Base-by-base conservation (phyloP, 352 stramenopile genomes). In the Phytophthora uliginosa region DNA sequence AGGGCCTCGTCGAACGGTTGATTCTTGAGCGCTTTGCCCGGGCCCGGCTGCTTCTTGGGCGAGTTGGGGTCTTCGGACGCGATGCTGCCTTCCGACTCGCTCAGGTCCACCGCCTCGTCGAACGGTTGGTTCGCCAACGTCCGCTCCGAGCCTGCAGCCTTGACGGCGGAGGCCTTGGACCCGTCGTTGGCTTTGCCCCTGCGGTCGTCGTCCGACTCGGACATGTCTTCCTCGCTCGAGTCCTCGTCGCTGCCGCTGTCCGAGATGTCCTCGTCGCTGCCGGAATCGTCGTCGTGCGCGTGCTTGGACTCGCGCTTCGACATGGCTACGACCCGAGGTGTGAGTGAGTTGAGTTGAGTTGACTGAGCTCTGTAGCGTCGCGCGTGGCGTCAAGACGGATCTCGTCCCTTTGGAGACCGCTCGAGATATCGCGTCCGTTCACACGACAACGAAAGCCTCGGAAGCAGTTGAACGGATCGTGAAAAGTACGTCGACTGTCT, bases 81-180 rank as follows among this genome's bases (percentile, higher is more conserved):
- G 53, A 81, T 69, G 59, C 83, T 89, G 52, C 77, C 81, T 55
- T 95, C 86, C 3, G 90, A 97, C 69, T 96, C 90, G 59, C 90
- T 97, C 57, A 97, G 74, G 54, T 97, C 90, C n/a, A 97, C 66
- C 12, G 88, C 84, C 63, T 96, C 91, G 55, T 97, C 90, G 48
- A 96, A 96, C 12, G 89, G 89, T 78, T 96, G 89, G 56, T 96
- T 96, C 63, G 76, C 74, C 9, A 95, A 69, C 31, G 67, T 75
- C 4, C 85, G 86, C 67, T 91, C 82, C 34, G 73, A 86, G 42
- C 83, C 74, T 31, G 48, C 66, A 3, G 60, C 50, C 38, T 76
- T 69, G 47, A 51, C 72, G 8, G 50, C 56, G 8, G 13, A 48
- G 0, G 58, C 42, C 9, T 69, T 76, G 13, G 73, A 73, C 28